Percentiles rank a stretch among this genome's conserved stretches.
These are phyloP conservation scores for Coemansia aciculifera DNA, from an alignment of 192 early-diverging fungal species.

Conservation along the genomic window DNA sequence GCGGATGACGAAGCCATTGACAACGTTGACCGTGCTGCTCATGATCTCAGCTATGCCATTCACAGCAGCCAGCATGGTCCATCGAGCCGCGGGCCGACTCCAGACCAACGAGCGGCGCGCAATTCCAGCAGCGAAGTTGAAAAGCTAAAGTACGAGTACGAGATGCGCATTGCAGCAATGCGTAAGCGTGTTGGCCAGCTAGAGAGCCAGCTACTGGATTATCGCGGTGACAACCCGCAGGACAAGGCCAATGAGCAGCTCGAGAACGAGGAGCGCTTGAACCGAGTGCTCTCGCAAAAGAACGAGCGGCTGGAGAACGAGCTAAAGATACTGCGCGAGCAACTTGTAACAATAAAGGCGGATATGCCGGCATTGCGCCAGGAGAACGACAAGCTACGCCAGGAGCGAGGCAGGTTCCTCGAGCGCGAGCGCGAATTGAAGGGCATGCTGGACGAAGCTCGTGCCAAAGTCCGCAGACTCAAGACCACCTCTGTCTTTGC, in stretches of 20 bases:
- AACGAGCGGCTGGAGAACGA: constrained; percentile 54
- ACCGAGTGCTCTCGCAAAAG: constrained; percentile 49
- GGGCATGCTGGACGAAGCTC: constrained; percentile 56
- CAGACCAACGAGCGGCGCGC: constrained; percentile 18
- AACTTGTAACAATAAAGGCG: constrained; percentile 40
- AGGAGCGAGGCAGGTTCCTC: constrained; percentile 38
- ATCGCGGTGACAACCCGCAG: constrained; percentile 41
- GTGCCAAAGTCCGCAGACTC: constrained; percentile 56
- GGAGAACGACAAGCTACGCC: constrained; percentile 43
- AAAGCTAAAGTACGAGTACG: constrained; percentile 61
- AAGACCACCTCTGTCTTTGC: constrained; percentile 59
- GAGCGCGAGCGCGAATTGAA: constrained; percentile 51
- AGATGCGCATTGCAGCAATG: constrained; percentile 61
- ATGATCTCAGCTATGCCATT: constrained; percentile 29
- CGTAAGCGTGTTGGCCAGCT: constrained; percentile 68
- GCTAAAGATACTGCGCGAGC: constrained; percentile 45
- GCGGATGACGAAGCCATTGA: constrained; percentile 22
- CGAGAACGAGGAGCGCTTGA: constrained; percentile 56
- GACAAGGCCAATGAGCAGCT: constrained; percentile 36
- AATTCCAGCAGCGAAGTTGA: constrained; percentile 44
- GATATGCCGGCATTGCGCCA: constrained; percentile 45
- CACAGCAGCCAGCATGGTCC: constrained; percentile 24
- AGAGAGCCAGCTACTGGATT: constrained; percentile 60
- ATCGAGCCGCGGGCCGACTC: constrained; percentile 17
- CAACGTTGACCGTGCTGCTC: constrained; percentile 28